Evolutionary conservation across 2,329 filamentous ascomycete genomes (phyloP), one percentile per base, ranked within the genome.

Genomic region (Torrubiella hemipterigena): DNA sequence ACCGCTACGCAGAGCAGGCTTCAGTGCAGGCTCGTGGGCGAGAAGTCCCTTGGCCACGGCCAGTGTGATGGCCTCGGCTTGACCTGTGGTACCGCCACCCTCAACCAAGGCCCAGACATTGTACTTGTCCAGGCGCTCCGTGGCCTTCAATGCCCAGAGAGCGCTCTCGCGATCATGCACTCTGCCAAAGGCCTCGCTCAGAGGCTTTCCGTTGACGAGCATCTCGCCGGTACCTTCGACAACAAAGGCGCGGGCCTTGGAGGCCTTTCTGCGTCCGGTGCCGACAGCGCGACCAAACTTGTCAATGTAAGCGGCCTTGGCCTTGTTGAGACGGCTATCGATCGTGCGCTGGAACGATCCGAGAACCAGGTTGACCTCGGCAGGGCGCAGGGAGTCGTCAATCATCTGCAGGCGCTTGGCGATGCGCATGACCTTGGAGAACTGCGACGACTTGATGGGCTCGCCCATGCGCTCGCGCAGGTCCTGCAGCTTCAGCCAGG

Each of bases 121-220:
- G 66, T 98, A 98, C 58, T 95, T 96, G 65, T 94, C 86, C 41
- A 93, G 59, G 40, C 91, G 69, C 26, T 81, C 67, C 16, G 86
- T 93, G 30, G 76, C 70, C 48, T 87, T 85, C 48, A 98, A 59
- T 7, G 89, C 77, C 89, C 89, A 98, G 4, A 94, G 63, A 3
- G 84, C 89, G 50, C 85, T 95, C 63, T 96, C 91, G 26, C 91
- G 77, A 56, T 98, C 89, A 53, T 98, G 89, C 30, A 95, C 59
- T 21, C 91, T 77, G 20, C 78, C 82, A 54, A 98, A 98, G 15
- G 74, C 77, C 30, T 91, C 73, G 30, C 70, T 72, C 34, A 98
- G 62, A n/a, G 72, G 74, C 61, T 86, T 89, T 39, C 87, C 87
- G 53, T 98, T 98, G 54, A 98, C 67, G 43, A 93, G 55, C 11